Evolutionary conservation across 2,329 filamentous ascomycete species (phyloP).

Genomic region (Tympanopsis confertula): DNA sequence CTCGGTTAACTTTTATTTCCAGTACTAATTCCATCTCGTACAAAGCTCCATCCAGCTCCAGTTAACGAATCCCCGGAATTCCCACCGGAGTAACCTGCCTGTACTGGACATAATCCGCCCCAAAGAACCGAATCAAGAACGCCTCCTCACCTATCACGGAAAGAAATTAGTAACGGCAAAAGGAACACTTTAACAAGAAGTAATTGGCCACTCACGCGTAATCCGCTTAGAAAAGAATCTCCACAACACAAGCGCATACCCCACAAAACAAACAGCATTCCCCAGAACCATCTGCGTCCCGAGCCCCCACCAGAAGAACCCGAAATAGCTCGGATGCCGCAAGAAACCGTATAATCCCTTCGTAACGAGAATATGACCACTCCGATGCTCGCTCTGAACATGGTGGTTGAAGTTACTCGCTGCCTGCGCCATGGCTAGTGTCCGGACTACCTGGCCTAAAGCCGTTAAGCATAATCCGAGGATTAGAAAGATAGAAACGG

Average conservation of each 20-base stretch:
- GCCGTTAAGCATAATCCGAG: conserved; percentile 54
- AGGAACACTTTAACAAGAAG: not conserved
- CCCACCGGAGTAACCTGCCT: conserved; percentile 25
- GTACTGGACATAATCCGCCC: conserved; percentile 68
- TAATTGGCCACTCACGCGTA: conserved; percentile 21
- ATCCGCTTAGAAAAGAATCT: conserved; percentile 72
- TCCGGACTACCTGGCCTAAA: conserved; percentile 64
- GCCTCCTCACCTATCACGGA: conserved; percentile 60
- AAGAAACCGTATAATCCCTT: conserved; percentile 65
- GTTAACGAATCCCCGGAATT: not conserved
- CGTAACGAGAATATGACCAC: conserved; percentile 70
- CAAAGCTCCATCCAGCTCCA: no score
- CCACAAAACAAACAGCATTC: conserved; percentile 67
- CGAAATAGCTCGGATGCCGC: conserved; percentile 88
- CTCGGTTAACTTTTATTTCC: no score
- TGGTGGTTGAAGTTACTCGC: conserved; percentile 86
- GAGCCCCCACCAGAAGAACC: conserved; percentile 97
- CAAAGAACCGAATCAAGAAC: conserved; percentile 71
- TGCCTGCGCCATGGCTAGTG: conserved; percentile 78
- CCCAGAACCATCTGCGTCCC: conserved; percentile 85
- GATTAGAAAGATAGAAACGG: conserved; percentile 22
- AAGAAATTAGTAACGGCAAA: not conserved
- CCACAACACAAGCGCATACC: conserved; percentile 69
- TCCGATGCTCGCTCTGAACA: conserved; percentile 59
- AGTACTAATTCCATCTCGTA: no score